These are phyloP conservation scores for Cucurbita ficifolia DNA, from an alignment of 306 rosid genomes.

Conservation along the genomic window DNA sequence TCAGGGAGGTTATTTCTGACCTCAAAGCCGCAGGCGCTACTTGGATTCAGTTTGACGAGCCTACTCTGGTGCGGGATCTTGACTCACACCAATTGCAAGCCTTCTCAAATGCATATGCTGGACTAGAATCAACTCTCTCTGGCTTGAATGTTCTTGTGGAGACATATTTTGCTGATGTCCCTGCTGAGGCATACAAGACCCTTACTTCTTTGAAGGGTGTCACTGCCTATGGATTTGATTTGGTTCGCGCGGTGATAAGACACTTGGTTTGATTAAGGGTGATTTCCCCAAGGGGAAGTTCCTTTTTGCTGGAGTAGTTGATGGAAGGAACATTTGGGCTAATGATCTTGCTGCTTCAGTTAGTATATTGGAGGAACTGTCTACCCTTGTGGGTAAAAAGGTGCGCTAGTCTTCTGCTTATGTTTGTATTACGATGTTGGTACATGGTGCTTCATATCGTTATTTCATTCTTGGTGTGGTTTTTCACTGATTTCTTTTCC, in stretches of 20 bases:
- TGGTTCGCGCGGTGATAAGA: conserved; percentile 76
- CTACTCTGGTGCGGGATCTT: conserved; percentile 62
- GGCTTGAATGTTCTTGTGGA: conserved; percentile 57
- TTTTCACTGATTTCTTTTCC: background rate
- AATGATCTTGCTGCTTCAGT: conserved; percentile 60
- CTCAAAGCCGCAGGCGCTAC: conserved; percentile 70
- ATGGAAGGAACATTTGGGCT: conserved; percentile 88
- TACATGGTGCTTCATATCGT: background rate
- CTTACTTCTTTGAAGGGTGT: conserved; percentile 67
- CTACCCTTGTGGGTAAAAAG: conserved; percentile 60
- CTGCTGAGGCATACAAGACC: conserved; percentile 55
- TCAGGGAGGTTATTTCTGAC: conserved; percentile 70
- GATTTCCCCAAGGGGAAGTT: conserved; percentile 61
- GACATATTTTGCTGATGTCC: conserved; percentile 71
- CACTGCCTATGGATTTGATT: conserved; percentile 60
- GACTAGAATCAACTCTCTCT: conserved; percentile 48
- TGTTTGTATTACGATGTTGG: background rate
- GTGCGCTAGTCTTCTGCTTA: conserved; percentile 15
- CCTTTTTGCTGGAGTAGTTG: conserved; percentile 83
- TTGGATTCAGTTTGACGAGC: conserved; percentile 87
- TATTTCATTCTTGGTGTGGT: background rate
- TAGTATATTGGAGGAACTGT: conserved; percentile 33
- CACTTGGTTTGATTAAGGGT: conserved; percentile 54
- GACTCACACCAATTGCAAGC: conserved; percentile 51
- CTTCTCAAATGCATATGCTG: conserved; percentile 44